phyloP scores from a whole-genome alignment of 768 basidiomycete genomes.

The Hericium rajendrae region DNA sequence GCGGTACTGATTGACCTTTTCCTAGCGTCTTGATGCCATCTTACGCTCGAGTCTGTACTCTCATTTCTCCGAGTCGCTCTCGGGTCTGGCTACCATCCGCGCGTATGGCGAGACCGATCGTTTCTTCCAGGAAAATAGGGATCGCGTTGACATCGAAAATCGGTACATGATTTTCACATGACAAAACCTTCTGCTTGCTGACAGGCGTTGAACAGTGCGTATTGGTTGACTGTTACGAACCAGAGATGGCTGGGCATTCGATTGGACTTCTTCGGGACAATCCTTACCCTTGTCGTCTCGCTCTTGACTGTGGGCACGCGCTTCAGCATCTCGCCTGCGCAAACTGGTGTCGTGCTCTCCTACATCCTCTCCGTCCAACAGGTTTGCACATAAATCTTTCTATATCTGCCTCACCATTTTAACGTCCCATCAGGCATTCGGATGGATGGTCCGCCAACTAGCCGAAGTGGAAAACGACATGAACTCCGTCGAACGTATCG shows the following conservation, averaged over 20 bases:
- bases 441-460: constrained; percentile 67
- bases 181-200: not conserved
- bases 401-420: not conserved
- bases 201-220: constrained; percentile 40
- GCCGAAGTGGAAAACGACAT: constrained; percentile 91
- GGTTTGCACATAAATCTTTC: constrained; percentile 25
- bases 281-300: constrained; percentile 69
- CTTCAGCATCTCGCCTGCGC: constrained; percentile 66
- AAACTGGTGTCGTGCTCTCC: constrained; percentile 68
- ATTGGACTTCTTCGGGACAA: constrained; percentile 72
- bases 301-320: constrained; percentile 70
- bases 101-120: constrained; percentile 76
- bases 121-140: constrained; percentile 67
- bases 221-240: constrained; percentile 79
- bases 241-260: constrained; percentile 89
- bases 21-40: constrained; percentile 65
- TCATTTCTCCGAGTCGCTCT: constrained; percentile 86
- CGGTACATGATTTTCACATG: constrained; percentile 29
- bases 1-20: not conserved
- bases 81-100: constrained; percentile 79
- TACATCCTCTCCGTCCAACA: constrained; percentile 78
- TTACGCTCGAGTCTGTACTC: constrained; percentile 81
- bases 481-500: constrained; percentile 81
- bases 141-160: constrained; percentile 78
- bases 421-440: constrained; percentile 37